Evolutionary conservation across 306 rosid genomes (phyloP).

Genomic region (Hippophae gyantsensis): DNA sequence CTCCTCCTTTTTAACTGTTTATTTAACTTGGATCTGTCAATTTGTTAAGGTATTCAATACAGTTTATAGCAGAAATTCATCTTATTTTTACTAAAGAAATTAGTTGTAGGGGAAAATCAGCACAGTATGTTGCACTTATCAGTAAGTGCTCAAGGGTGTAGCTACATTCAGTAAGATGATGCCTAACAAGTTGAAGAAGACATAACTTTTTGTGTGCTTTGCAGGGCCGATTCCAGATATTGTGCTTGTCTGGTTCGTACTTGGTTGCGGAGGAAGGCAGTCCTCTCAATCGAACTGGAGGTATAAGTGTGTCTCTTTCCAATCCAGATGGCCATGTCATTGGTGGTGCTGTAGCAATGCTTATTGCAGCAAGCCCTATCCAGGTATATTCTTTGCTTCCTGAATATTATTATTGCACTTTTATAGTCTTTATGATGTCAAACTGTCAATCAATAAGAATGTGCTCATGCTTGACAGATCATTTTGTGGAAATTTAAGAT

Average conservation of each 20-base stretch:
- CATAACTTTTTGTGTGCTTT: conserved; percentile 9
- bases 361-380: conserved; percentile 71
- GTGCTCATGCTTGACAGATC: too few species aligned
- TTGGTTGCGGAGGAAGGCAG: conserved; percentile 94
- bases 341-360: conserved; percentile 77
- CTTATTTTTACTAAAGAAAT: too few species aligned
- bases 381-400: conserved; percentile 44
- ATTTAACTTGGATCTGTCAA: too few species aligned
- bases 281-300: conserved; percentile 69
- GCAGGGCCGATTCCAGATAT: conserved; percentile 90
- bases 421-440: not conserved
- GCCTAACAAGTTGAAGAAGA: not conserved
- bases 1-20: too few species aligned
- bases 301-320: conserved; percentile 75
- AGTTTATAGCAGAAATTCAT: too few species aligned
- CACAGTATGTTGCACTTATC: too few species aligned
- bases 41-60: too few species aligned
- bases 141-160: too few species aligned
- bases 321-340: conserved; percentile 77
- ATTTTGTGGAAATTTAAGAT: too few species aligned
- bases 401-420: too few species aligned
- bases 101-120: too few species aligned
- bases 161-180: too few species aligned
- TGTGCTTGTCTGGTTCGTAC: conserved; percentile 91
- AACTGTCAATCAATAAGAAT: not conserved